phyloP scores from a whole-genome alignment of 805 yeast species.

The Saturnispora saitoi region DNA sequence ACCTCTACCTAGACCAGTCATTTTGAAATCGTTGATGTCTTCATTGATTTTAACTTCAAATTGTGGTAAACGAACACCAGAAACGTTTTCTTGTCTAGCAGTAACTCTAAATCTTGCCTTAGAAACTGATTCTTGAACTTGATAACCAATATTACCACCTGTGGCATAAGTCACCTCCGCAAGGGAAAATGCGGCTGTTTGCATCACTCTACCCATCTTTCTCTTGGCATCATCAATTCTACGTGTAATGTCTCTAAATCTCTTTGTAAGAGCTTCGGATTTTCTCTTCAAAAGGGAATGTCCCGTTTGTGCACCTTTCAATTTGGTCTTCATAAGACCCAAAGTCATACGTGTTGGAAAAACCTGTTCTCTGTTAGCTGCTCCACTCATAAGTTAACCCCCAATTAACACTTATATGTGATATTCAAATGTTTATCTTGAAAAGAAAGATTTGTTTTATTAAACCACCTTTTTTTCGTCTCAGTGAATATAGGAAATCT shows the following conservation, averaged over 20 bases:
- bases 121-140: conserved; percentile 83
- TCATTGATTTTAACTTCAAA: conserved; percentile 81
- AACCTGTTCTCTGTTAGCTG: conserved; percentile 69
- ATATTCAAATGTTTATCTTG: background rate
- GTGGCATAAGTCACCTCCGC: conserved; percentile 98
- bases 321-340: conserved; percentile 87
- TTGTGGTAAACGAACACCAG: conserved; percentile 91
- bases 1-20: conserved; percentile 97
- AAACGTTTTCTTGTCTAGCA: conserved; percentile 91
- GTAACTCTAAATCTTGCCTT: conserved; percentile 86
- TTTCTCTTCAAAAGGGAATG: conserved; percentile 88
- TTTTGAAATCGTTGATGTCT: conserved; percentile 82
- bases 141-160: conserved; percentile 91
- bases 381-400: conserved; percentile 6
- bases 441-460: background rate
- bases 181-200: conserved; percentile 92
- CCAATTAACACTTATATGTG: background rate
- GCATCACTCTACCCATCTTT: conserved; percentile 98
- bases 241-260: conserved; percentile 92
- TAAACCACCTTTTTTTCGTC: background rate
- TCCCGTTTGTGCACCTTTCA: conserved; percentile 96
- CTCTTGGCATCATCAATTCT: conserved; percentile 91
- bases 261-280: conserved; percentile 92
- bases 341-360: conserved; percentile 98
- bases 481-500: background rate